Percentiles rank a stretch among this genome's conserved stretches.
Evolutionary conservation across 768 basidiomycete genomes (phyloP).

Genomic region (Neoboletus subvelutipes): DNA sequence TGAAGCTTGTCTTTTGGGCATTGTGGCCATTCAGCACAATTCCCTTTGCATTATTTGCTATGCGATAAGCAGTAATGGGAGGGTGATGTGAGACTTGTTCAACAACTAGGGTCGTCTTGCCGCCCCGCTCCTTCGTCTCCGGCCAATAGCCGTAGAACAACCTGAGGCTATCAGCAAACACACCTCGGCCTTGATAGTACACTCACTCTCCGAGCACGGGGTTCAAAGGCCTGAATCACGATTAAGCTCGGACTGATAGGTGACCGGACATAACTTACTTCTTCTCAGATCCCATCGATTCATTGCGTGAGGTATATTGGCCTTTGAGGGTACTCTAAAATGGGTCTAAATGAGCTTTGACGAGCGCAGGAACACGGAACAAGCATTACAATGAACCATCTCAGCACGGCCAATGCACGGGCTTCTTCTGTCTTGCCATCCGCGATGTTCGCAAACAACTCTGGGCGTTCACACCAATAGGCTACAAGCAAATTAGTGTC

Average conservation of each 20-base stretch:
- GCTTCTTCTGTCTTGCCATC: constrained; percentile 73
- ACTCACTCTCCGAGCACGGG: constrained; percentile 91
- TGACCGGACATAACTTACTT: constrained; percentile 54
- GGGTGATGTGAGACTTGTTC: constrained; percentile 98
- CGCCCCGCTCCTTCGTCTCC: constrained; percentile 58
- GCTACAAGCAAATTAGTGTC: constrained; percentile 44
- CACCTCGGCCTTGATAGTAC: not conserved
- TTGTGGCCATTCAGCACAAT: constrained; percentile 81
- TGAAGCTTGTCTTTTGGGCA: constrained; percentile 95
- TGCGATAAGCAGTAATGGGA: constrained; percentile 83
- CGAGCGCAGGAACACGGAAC: not conserved
- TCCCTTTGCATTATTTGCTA: constrained; percentile 78
- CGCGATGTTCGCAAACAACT: constrained; percentile 83
- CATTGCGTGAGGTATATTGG: constrained; percentile 92
- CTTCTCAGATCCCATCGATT: constrained; percentile 96
- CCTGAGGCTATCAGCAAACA: constrained; percentile 35
- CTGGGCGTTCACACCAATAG: constrained; percentile 96
- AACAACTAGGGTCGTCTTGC: constrained; percentile 80
- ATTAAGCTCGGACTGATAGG: constrained; percentile 10
- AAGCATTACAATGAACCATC: constrained; percentile 83
- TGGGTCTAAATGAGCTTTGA: constrained; percentile 4
- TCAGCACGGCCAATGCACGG: constrained; percentile 76
- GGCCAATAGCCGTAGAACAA: constrained; percentile 92
- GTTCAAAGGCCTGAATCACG: constrained; percentile 74
- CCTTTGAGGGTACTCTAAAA: constrained; percentile 85